Conservation (phyloP, 208 protist genomes). For the Eutreptiella sp. region DNA sequence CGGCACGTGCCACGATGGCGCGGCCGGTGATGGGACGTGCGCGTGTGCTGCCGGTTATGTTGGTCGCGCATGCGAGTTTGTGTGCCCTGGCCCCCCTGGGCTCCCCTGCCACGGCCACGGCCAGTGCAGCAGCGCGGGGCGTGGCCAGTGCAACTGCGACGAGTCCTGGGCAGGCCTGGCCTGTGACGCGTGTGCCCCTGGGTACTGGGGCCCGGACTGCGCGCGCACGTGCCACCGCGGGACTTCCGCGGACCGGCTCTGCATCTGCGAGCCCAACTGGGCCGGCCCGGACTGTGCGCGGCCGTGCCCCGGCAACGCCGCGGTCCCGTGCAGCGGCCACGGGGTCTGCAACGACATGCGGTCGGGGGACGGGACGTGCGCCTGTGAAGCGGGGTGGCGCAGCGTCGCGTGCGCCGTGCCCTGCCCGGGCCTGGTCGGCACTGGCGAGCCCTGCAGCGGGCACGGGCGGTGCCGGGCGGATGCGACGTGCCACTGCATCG, state of each 20-base stretch:
- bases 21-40: conserved; percentile 9
- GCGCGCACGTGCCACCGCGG: not conserved
- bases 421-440: not conserved
- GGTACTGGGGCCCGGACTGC: conserved; percentile 22
- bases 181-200: conserved; percentile 3
- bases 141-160: conserved; percentile 11
- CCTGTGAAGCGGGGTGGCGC: not conserved
- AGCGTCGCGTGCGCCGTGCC: not conserved
- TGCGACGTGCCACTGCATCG: conserved; percentile 15
- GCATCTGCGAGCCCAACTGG: conserved; percentile 11
- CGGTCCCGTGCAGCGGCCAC: conserved; percentile 10
- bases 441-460: conserved; percentile 7
- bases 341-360: conserved; percentile 24
- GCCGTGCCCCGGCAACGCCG: conserved; percentile 6
- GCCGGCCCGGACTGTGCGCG: conserved; percentile 12
- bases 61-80: conserved; percentile 3
- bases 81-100: conserved; percentile 14
- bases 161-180: conserved; percentile 24
- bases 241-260: not conserved
- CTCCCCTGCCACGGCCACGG: not conserved
- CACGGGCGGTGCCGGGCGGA: conserved; percentile 14
- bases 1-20: conserved; percentile 11
- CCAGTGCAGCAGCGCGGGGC: not conserved
- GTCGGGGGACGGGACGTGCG: conserved; percentile 33
- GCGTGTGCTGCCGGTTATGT: conserved; percentile 20